Evolutionary conservation across 306 rosid genomes (phyloP).

Genomic region (Medicago lupulina): DNA sequence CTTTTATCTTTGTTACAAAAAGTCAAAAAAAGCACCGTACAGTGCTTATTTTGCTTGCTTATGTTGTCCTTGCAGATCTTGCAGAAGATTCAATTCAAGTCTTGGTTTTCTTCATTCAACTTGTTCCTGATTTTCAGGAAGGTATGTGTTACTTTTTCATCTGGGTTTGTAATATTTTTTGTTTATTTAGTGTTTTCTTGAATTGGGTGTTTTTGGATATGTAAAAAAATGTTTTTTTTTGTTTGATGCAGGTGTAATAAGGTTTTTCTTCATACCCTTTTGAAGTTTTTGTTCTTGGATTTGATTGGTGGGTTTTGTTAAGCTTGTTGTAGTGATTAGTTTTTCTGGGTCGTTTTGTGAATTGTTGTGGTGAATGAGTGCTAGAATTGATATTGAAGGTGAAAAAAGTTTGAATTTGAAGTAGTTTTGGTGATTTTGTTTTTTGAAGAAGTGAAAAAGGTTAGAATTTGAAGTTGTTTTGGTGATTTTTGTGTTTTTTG

Average conservation of each 20-base stretch:
- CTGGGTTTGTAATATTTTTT: slow-evolving; percentile 26
- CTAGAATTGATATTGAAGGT: slow-evolving; percentile 24
- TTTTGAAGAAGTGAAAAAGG: slow-evolving; percentile 31
- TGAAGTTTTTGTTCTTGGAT: slow-evolving; percentile 32
- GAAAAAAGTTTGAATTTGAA: slow-evolving; percentile 33
- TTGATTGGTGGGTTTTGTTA: slow-evolving; percentile 37
- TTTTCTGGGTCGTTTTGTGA: slow-evolving; percentile 27
- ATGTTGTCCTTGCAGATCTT: slow-evolving; percentile 37
- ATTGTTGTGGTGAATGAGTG: slow-evolving; percentile 28
- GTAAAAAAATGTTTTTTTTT: not conserved
- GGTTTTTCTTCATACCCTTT: slow-evolving; percentile 33
- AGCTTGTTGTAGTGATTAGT: slow-evolving; percentile 35
- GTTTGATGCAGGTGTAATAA: slow-evolving; percentile 39
- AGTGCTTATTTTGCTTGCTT: slow-evolving; percentile 3
- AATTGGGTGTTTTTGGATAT: slow-evolving; percentile 33
- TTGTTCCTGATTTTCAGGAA: slow-evolving; percentile 1
- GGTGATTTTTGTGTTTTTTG: slow-evolving; percentile 4
- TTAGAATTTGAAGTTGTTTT: slow-evolving; percentile 21
- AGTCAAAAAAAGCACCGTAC: slow-evolving; percentile 44
- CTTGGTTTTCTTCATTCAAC: slow-evolving; percentile 1
- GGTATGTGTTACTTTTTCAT: slow-evolving; percentile 22
- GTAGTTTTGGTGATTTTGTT: not conserved
- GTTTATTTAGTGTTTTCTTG: slow-evolving; percentile 1
- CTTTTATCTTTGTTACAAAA: slow-evolving; percentile 1
- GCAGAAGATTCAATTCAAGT: slow-evolving; percentile 8